A percentile compares a stretch with the other conserved stretches of the same genome.
These are phyloP conservation scores for Cytospora piceicola DNA, from an alignment of 2,329 filamentous ascomycete genomes.

Conservation along the genomic window DNA sequence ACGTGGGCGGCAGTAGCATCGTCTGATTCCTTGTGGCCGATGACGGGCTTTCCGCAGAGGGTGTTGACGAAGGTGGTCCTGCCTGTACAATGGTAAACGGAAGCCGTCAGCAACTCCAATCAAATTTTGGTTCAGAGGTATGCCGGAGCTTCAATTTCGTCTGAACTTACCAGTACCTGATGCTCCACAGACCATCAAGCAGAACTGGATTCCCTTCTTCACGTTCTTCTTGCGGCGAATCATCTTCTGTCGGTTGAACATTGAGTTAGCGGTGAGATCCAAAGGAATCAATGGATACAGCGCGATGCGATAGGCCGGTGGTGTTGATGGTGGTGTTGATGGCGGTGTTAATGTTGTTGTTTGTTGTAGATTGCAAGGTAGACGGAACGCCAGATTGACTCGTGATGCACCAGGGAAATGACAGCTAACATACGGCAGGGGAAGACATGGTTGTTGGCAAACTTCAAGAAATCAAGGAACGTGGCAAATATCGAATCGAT, in stretches of 20 bases:
- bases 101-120: constrained; percentile 30
- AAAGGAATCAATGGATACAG: constrained; percentile 26
- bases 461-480: constrained; percentile 6
- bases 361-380: constrained; percentile 2
- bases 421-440: constrained; percentile 32
- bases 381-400: constrained; percentile 15
- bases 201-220: constrained; percentile 99
- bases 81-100: constrained; percentile 55
- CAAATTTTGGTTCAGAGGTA: constrained; percentile 17
- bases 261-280: constrained; percentile 37
- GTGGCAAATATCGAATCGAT: constrained; percentile 11
- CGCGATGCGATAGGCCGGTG: constrained; percentile 16
- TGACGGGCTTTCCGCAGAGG: constrained; percentile 91
- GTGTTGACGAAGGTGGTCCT: constrained; percentile 99
- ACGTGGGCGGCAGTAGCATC: constrained; percentile 86
- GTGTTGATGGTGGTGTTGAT: neutral
- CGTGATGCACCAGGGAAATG: constrained; percentile 25
- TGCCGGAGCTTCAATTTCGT: constrained; percentile 25
- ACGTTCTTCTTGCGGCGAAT: constrained; percentile 99
- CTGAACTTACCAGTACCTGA: constrained; percentile 85
- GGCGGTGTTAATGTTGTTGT: neutral
- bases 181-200: constrained; percentile 99
- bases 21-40: constrained; percentile 89
- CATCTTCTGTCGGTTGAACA: constrained; percentile 69
- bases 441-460: constrained; percentile 36